Evolutionary conservation across 352 stramenopile genomes (phyloP).

Genomic region (Pseudoperonospora humuli): DNA sequence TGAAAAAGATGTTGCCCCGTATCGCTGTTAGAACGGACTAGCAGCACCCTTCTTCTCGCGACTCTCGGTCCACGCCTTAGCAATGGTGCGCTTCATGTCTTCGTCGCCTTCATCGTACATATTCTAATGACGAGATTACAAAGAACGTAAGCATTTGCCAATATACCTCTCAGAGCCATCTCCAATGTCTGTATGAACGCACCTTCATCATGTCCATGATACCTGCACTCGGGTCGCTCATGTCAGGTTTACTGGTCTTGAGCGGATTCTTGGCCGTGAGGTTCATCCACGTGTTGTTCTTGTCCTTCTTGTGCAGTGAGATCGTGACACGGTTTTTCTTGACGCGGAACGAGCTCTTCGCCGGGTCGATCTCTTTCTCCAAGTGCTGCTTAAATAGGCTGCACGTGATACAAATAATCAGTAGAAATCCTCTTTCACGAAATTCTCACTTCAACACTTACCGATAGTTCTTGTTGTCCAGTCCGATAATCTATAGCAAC

Average conservation of each 20-base stretch:
- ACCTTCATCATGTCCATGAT: slow-evolving; percentile 92
- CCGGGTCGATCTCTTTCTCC: slow-evolving; percentile 75
- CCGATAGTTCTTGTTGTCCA: slow-evolving; percentile 70
- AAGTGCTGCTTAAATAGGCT: slow-evolving; percentile 69
- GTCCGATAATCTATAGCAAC: slow-evolving; percentile 38
- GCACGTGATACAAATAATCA: neutral
- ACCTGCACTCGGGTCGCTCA: slow-evolving; percentile 60
- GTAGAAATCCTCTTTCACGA: neutral
- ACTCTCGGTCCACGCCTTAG: slow-evolving; percentile 83
- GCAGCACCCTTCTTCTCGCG: slow-evolving; percentile 51
- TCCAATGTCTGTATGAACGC: slow-evolving; percentile 1
- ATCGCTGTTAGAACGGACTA: slow-evolving; percentile 15
- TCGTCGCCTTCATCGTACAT: slow-evolving; percentile 87
- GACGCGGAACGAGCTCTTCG: slow-evolving; percentile 69
- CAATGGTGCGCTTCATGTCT: slow-evolving; percentile 87
- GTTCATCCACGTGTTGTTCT: slow-evolving; percentile 74
- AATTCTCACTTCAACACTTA: neutral
- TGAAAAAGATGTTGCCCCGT: slow-evolving; percentile 4
- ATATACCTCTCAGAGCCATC: neutral
- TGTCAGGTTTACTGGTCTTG: slow-evolving; percentile 37
- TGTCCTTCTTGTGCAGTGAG: slow-evolving; percentile 65
- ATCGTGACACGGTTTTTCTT: slow-evolving; percentile 86
- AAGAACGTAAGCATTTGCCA: neutral
- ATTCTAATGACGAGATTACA: slow-evolving; percentile 32
- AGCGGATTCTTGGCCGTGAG: slow-evolving; percentile 75